Conservation (phyloP, 768 basidiomycete species). For the Trametes maxima region DNA sequence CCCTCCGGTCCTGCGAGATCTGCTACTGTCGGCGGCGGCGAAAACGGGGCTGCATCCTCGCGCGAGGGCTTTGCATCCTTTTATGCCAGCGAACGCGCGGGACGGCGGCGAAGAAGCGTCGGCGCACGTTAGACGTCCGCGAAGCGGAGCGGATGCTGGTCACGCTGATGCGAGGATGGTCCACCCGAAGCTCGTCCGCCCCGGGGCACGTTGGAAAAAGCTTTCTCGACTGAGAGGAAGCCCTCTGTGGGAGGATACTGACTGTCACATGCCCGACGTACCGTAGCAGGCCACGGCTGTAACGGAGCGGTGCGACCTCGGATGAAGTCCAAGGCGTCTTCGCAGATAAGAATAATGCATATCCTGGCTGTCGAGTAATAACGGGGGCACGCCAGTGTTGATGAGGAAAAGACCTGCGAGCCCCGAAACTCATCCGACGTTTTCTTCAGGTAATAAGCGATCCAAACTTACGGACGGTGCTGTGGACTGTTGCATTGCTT, state of each 20-base stretch:
- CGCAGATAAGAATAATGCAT: not conserved
- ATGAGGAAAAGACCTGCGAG: not conserved
- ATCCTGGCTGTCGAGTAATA: too few species aligned
- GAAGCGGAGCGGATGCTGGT: too few species aligned
- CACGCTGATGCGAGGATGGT: constrained; percentile 16
- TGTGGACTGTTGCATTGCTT: too few species aligned
- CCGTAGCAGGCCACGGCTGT: not conserved
- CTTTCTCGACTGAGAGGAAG: not conserved
- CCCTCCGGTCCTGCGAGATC: too few species aligned
- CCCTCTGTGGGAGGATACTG: too few species aligned
- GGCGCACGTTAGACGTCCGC: too few species aligned
- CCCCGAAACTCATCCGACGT: constrained; percentile 8
- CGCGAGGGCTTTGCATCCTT: too few species aligned
- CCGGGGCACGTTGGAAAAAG: constrained; percentile 5
- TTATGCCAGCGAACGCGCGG: too few species aligned
- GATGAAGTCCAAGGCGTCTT: not conserved
- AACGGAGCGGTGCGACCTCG: constrained; percentile 5
- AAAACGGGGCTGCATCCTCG: too few species aligned
- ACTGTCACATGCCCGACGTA: constrained; percentile 10
- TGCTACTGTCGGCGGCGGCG: too few species aligned
- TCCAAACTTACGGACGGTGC: not conserved
- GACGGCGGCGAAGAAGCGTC: not conserved
- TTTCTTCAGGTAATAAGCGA: not conserved
- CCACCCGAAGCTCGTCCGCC: constrained; percentile 19
- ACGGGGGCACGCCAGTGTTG: not conserved